Evolutionary conservation across 306 rosid genomes (phyloP).

Genomic region (Prunus dulcis): DNA sequence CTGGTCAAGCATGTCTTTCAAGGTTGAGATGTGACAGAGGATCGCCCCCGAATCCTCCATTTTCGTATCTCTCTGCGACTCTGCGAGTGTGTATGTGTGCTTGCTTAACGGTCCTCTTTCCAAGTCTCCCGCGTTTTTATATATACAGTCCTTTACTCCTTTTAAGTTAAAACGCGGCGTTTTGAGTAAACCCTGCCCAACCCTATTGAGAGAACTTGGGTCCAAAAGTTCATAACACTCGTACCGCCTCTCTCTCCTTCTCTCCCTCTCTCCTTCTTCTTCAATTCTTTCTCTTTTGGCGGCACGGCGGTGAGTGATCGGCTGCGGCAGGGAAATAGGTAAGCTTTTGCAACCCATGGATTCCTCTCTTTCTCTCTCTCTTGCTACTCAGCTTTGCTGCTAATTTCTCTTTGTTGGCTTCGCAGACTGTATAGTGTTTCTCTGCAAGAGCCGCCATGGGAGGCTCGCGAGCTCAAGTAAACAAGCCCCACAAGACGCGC

Average conservation of each 20-base stretch:
- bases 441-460: constrained; percentile 44
- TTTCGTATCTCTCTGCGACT: not conserved
- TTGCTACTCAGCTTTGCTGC: not conserved
- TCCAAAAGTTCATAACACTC: not conserved
- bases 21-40: constrained; percentile 59
- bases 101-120: not conserved
- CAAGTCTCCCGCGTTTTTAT: constrained; percentile 19
- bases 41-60: constrained; percentile 75
- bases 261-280: not conserved
- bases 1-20: constrained; percentile 76
- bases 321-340: not conserved
- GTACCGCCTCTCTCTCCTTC: not conserved
- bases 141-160: not conserved
- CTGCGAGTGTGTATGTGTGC: not conserved
- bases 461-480: constrained; percentile 56
- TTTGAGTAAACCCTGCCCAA: not conserved
- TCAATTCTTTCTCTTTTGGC: constrained; percentile 1
- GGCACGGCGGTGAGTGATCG: not conserved
- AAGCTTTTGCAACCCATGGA: not conserved
- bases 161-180: not conserved
- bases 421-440: constrained; percentile 4
- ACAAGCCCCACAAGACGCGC: constrained; percentile 74
- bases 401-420: not conserved
- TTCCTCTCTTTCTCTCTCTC: not conserved
- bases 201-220: not conserved